phyloP scores from a whole-genome alignment of 2,329 filamentous ascomycete species.

The Emericellopsis atlantica region DNA sequence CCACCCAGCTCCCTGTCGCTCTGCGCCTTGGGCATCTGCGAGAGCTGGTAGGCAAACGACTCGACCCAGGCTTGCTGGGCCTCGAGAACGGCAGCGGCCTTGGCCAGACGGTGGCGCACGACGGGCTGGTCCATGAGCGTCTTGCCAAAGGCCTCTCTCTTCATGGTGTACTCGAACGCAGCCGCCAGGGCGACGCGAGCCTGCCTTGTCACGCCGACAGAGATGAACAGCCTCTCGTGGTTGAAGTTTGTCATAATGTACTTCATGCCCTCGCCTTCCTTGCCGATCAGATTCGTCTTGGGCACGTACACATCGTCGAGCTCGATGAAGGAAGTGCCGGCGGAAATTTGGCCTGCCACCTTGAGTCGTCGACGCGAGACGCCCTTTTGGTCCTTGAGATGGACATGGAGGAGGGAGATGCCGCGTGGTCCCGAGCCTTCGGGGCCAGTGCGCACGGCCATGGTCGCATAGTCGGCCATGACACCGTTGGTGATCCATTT shows the following conservation, averaged over 20 bases:
- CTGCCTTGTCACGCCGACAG: slow-evolving; percentile 49
- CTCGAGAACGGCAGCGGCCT: slow-evolving; percentile 55
- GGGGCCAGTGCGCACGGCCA: slow-evolving; percentile 60
- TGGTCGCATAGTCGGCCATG: slow-evolving; percentile 54
- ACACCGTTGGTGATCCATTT: slow-evolving; percentile 72
- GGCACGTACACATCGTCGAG: slow-evolving; percentile 65
- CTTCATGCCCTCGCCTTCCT: slow-evolving; percentile 59
- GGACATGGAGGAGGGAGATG: slow-evolving; percentile 56
- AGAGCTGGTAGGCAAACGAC: slow-evolving; percentile 57
- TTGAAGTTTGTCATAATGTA: slow-evolving; percentile 75
- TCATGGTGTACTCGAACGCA: slow-evolving; percentile 23
- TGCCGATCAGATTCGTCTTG: slow-evolving; percentile 55
- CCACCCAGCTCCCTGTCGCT: slow-evolving; percentile 56
- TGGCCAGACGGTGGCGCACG: slow-evolving; percentile 60
- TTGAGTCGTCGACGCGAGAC: slow-evolving; percentile 57
- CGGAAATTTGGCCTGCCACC: slow-evolving; percentile 50
- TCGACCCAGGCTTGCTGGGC: slow-evolving; percentile 63
- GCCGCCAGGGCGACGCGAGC: slow-evolving; percentile 26
- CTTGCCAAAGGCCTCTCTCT: slow-evolving; percentile 25
- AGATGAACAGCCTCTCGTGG: slow-evolving; percentile 59
- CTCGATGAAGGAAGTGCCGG: slow-evolving; percentile 65
- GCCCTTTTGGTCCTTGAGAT: slow-evolving; percentile 52
- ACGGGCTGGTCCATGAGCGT: slow-evolving; percentile 62
- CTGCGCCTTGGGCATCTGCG: slow-evolving; percentile 45
- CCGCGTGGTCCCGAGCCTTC: slow-evolving; percentile 46